phyloP scores from a whole-genome alignment of 73 alveolate species.

The Tetrahymena malaccensis region DNA sequence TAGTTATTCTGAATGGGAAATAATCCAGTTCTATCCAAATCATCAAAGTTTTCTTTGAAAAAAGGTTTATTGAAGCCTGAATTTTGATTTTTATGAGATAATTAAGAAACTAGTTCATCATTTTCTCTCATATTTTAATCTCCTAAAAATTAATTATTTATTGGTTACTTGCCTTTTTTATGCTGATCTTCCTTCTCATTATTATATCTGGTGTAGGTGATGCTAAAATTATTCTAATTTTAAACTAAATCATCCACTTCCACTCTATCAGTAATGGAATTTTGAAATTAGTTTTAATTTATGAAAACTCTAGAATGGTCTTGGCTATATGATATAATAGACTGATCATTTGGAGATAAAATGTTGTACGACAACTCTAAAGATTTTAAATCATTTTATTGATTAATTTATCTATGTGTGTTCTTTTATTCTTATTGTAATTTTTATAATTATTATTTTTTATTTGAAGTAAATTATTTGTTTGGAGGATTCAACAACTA shows the following conservation, averaged over 20 bases:
- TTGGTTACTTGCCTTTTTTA: not conserved
- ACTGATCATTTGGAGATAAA: not conserved
- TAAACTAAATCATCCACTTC: not conserved
- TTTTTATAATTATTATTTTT: not conserved
- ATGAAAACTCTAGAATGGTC: not conserved
- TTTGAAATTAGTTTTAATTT: not conserved
- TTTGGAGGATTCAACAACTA: not conserved
- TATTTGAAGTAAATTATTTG: not conserved
- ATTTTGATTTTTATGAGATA: not conserved
- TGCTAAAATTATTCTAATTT: not conserved
- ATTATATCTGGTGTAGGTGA: not conserved
- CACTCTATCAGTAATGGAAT: not conserved
- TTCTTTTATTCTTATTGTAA: not conserved
- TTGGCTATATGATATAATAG: not conserved
- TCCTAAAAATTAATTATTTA: not conserved
- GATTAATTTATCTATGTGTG: not conserved
- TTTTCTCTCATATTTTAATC: not conserved
- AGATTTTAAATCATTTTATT: not conserved
- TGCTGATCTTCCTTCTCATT: not conserved
- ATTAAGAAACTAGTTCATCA: not conserved
- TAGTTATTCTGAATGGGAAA: not conserved
- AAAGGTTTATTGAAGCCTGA: not conserved
- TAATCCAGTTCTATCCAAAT: not conserved
- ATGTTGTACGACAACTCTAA: not conserved
- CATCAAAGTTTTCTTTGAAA: not conserved